Conservation (phyloP, 257 asterid genomes). For the Jaltomata sinuosa region DNA sequence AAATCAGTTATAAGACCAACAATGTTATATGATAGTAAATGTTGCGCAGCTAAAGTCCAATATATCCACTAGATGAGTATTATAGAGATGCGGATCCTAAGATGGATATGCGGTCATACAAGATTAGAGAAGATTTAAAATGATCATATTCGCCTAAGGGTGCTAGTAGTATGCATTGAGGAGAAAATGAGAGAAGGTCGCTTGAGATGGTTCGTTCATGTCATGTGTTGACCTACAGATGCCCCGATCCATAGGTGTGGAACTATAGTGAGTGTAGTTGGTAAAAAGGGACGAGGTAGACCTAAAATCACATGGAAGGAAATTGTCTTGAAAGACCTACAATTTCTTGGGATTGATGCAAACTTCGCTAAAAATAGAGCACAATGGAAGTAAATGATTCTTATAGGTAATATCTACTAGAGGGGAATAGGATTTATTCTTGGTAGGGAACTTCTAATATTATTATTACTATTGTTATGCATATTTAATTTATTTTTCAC, state of each 20-base stretch:
- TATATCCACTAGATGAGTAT: no score
- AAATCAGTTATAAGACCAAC: no score
- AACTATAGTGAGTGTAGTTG: not conserved
- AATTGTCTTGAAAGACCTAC: not conserved
- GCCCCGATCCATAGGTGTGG: not conserved
- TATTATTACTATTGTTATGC: not conserved
- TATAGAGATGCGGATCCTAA: not conserved
- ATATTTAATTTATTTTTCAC: not conserved
- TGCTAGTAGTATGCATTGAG: not conserved
- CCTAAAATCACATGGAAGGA: not conserved
- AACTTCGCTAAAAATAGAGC: not conserved
- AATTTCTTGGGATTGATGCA: not conserved
- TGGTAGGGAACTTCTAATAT: not conserved
- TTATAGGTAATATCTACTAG: not conserved
- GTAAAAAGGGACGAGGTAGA: not conserved
- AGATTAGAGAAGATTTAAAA: not conserved
- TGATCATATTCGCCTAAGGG: not conserved
- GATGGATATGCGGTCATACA: not conserved
- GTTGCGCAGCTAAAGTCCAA: no score
- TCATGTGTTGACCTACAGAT: not conserved
- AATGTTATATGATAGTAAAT: no score
- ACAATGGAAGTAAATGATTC: not conserved
- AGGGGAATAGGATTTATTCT: not conserved
- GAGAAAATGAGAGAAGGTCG: not conserved
- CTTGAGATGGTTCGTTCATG: not conserved